phyloP scores from a whole-genome alignment of 2,329 filamentous ascomycete species.

The Paecilomyces sp. region DNA sequence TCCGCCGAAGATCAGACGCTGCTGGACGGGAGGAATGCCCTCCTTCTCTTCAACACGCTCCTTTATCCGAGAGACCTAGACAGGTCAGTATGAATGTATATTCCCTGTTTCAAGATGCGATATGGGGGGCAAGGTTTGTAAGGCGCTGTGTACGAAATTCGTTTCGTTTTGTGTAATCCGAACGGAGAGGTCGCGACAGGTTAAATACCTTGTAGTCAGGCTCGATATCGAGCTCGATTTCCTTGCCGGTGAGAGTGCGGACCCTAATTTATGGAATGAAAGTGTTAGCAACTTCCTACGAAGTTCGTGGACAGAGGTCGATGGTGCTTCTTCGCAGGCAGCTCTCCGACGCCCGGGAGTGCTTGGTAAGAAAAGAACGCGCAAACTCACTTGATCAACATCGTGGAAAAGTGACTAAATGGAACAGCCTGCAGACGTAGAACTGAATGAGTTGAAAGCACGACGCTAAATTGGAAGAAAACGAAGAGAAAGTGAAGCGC shows the following conservation, averaged over 20 bases:
- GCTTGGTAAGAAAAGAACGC: conserved; percentile 4
- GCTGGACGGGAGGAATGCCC: conserved; percentile 93
- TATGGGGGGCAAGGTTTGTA: not conserved
- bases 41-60: conserved; percentile 99
- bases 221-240: conserved; percentile 98
- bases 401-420: conserved; percentile 20
- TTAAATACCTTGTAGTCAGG: conserved; percentile 71
- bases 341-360: not conserved
- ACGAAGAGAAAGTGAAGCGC: not conserved
- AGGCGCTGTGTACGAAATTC: not conserved
- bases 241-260: conserved; percentile 94
- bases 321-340: not conserved
- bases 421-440: not conserved
- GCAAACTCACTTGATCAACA: conserved; percentile 45
- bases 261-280: conserved; percentile 55
- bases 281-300: not conserved
- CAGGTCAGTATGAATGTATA: not conserved
- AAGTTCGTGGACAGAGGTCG: not conserved
- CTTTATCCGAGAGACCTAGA: conserved; percentile 88
- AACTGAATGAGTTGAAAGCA: not conserved
- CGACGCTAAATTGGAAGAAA: not conserved
- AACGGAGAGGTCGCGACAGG: not conserved
- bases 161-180: not conserved
- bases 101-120: not conserved
- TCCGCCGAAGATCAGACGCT: conserved; percentile 90